These are phyloP conservation scores for Eurotiales sp. DNA, from an alignment of 2,329 filamentous ascomycete species.

Conservation along the genomic window DNA sequence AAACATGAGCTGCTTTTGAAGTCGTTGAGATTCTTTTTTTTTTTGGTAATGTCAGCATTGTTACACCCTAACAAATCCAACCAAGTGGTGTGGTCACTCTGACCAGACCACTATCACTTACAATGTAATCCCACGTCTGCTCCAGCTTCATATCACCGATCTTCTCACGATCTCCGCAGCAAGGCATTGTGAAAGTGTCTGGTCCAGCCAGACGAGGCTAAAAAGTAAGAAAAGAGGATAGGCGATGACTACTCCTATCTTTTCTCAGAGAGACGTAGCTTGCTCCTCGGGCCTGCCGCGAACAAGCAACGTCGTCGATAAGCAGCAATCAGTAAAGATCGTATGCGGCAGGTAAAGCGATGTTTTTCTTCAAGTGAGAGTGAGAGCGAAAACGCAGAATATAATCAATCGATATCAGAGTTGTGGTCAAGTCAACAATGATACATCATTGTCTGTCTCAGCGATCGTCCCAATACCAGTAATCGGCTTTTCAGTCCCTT, in stretches of 20 bases:
- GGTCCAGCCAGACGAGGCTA: conserved; percentile 26
- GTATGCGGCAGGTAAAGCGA: not conserved
- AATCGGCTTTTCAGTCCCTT: not conserved
- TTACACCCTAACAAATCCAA: too few species aligned
- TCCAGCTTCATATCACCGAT: conserved; percentile 67
- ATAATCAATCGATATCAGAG: not conserved
- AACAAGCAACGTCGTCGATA: conserved; percentile 13
- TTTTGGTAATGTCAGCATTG: too few species aligned
- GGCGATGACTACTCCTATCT: not conserved
- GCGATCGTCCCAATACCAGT: not conserved
- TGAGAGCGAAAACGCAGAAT: too few species aligned
- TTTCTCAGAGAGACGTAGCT: conserved; percentile 2
- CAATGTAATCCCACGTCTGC: conserved; percentile 93
- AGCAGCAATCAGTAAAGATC: conserved; percentile 1
- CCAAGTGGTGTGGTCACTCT: too few species aligned
- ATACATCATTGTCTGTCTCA: too few species aligned
- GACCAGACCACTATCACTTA: conserved; percentile 40
- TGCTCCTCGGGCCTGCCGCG: conserved; percentile 16
- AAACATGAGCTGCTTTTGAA: conserved; percentile 81
- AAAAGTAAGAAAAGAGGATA: not conserved
- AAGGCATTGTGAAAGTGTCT: conserved; percentile 54
- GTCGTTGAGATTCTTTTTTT: conserved; percentile 60
- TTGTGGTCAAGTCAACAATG: not conserved
- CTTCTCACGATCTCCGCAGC: conserved; percentile 58
- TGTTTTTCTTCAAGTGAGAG: too few species aligned